A percentile compares a stretch with the other conserved stretches of the same genome.
Evolutionary conservation across 2,329 filamentous ascomycete genomes (phyloP).

Genomic region (Aspergillus neoniger): DNA sequence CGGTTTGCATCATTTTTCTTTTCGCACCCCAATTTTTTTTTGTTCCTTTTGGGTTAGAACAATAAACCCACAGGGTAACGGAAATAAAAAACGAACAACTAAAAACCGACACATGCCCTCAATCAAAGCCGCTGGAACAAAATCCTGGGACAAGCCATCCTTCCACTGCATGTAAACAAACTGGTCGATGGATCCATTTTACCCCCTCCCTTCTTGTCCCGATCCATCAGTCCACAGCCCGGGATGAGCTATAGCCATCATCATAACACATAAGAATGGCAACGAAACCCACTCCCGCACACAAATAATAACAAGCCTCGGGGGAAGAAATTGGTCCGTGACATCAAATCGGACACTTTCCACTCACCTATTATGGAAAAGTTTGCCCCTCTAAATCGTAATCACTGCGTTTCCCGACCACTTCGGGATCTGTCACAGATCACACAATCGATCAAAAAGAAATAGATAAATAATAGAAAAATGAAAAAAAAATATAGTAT

Average conservation of each 20-base stretch:
- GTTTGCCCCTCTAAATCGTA: neutral
- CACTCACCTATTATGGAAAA: conserved; percentile 5
- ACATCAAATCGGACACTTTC: conserved; percentile 2
- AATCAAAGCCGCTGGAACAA: neutral
- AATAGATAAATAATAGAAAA: too few species aligned
- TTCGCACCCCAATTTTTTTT: conserved; percentile 7
- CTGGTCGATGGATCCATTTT: conserved; percentile 4
- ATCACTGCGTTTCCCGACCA: too few species aligned
- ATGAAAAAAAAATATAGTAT: neutral
- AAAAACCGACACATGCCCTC: neutral
- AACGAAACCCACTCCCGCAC: conserved; percentile 3
- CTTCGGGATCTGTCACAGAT: too few species aligned
- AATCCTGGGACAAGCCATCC: conserved; percentile 1
- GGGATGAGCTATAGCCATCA: conserved; percentile 1
- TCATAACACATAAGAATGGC: conserved; percentile 5
- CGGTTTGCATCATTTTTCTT: conserved; percentile 4
- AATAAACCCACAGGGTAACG: conserved; percentile 2
- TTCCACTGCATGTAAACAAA: conserved; percentile 7
- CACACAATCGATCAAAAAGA: too few species aligned
- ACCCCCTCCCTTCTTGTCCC: neutral
- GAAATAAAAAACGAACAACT: conserved; percentile 6
- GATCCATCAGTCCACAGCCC: conserved; percentile 9
- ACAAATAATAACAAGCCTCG: conserved; percentile 3
- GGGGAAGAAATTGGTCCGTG: conserved; percentile 9
- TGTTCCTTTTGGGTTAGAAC: conserved; percentile 1